Evolutionary conservation across 768 basidiomycete species (phyloP), one percentile per base, ranked within the genome.

Genomic region (Leucosporidium scottii): DNA sequence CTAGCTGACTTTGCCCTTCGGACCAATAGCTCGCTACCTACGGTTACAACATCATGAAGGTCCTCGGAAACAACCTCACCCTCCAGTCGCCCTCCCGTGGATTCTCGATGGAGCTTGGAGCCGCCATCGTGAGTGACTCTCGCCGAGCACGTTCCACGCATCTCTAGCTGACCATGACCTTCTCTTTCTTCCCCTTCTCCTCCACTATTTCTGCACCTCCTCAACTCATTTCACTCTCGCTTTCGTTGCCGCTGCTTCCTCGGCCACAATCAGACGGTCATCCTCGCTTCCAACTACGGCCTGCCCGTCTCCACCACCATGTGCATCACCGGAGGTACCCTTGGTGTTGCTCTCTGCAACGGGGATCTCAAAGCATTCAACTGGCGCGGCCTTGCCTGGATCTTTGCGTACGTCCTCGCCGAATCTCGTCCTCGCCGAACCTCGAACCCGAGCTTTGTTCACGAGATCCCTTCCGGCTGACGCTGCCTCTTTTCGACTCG

Each of bases 91-190:
- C 81, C 1, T 79, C 78, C 4, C 78, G 81, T 55, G 81, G 81
- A 8, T 79, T 77, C 71, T 77, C 78, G 13, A 82, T 82, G 81
- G 81, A 81, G 69, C 74, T 82, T 64, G 80, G 79, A 20, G 78
- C 80, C 28, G 57, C 57, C 36, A 59, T 59, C n/a, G 39, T 44
- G 39, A 54, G 61, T 44, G n/a, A 12, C 34, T 36, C 2, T 34
- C 34, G n/a, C 60, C 6, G 27, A 44, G 10, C 8, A 8, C 39
- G 8, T 17, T 44, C 15, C 13, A 2, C 39, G 39, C 39, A 6
- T 21, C 30, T 5, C 54, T 34, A 25, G 65, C 59, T 31, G 44
- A 49, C 7, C 51, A 13, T 23, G 25, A 15, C 5, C 31, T 34
- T 25, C 36, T 28, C 55, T 23, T 44, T 17, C 53, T 27, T 30